Evolutionary conservation across 2,329 filamentous ascomycete species (phyloP).

Genomic region (Colletotrichum plurivorum): DNA sequence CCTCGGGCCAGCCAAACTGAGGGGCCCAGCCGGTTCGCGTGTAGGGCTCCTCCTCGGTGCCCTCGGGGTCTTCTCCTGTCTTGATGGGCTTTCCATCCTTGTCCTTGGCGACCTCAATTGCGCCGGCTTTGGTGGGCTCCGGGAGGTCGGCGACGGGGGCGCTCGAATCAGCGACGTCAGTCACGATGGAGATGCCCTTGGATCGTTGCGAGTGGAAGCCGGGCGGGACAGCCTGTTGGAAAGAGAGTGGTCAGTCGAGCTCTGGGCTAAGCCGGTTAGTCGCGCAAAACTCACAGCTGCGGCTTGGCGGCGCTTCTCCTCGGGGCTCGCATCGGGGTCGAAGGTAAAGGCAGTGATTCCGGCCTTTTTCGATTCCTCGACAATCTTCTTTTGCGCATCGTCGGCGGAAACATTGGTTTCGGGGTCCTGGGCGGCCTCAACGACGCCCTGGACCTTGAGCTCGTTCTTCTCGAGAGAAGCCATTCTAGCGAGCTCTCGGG

Average conservation of each 20-base stretch:
- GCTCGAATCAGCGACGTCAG: constrained; percentile 79
- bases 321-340: constrained; percentile 85
- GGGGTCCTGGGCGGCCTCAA: constrained; percentile 83
- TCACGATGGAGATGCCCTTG: constrained; percentile 79
- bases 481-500: constrained; percentile 44
- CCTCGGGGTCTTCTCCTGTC: constrained; percentile 67
- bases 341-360: constrained; percentile 88
- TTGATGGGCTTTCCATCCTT: constrained; percentile 62
- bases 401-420: constrained; percentile 77
- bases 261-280: background rate
- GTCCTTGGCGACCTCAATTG: constrained; percentile 68
- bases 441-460: constrained; percentile 84
- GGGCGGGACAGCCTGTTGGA: constrained; percentile 71
- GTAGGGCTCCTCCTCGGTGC: constrained; percentile 64
- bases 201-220: constrained; percentile 73
- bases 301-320: constrained; percentile 87
- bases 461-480: constrained; percentile 61
- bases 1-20: constrained; percentile 80
- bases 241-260: constrained; percentile 33
- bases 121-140: constrained; percentile 78
- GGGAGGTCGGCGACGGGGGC: constrained; percentile 83
- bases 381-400: constrained; percentile 79
- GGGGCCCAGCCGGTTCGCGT: constrained; percentile 87
- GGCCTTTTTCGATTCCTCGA: constrained; percentile 83
- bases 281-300: constrained; percentile 73